Conservation (phyloP, 2,329 filamentous ascomycete species). For the Microdochium trichocladiopsis region DNA sequence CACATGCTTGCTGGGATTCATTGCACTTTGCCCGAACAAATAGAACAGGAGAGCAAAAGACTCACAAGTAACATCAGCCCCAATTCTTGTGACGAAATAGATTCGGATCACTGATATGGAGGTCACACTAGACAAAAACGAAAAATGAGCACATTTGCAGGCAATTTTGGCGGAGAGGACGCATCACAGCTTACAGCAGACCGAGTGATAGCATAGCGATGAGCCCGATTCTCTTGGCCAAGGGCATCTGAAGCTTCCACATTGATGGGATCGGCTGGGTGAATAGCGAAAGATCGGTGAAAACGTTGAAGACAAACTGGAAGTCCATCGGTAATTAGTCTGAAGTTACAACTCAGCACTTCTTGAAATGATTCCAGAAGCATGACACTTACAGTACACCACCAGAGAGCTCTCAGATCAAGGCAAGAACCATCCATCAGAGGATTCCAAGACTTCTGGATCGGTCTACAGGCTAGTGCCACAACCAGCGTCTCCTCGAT, state of each 20-base stretch:
- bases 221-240: slow-evolving; percentile 17
- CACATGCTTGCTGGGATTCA: not conserved
- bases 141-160: too few species aligned
- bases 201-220: slow-evolving; percentile 19
- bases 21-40: too few species aligned
- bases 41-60: not conserved
- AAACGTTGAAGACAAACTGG: slow-evolving; percentile 21
- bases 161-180: too few species aligned
- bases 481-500: slow-evolving; percentile 20
- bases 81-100: slow-evolving; percentile 13
- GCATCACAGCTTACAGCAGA: slow-evolving; percentile 16
- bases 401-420: slow-evolving; percentile 21
- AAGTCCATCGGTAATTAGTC: not conserved
- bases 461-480: slow-evolving; percentile 17
- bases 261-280: slow-evolving; percentile 29
- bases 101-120: slow-evolving; percentile 18
- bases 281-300: slow-evolving; percentile 27
- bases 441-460: slow-evolving; percentile 17
- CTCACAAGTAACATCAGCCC: slow-evolving; percentile 16
- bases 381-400: slow-evolving; percentile 18
- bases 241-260: slow-evolving; percentile 24
- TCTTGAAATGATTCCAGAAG: not conserved
- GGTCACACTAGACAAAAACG: slow-evolving; percentile 10
- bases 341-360: not conserved
- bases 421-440: slow-evolving; percentile 13